Evolutionary conservation across 768 basidiomycete genomes (phyloP), one percentile per base, ranked within the genome.

Genomic region (Hygrophoropsis aurantiaca): DNA sequence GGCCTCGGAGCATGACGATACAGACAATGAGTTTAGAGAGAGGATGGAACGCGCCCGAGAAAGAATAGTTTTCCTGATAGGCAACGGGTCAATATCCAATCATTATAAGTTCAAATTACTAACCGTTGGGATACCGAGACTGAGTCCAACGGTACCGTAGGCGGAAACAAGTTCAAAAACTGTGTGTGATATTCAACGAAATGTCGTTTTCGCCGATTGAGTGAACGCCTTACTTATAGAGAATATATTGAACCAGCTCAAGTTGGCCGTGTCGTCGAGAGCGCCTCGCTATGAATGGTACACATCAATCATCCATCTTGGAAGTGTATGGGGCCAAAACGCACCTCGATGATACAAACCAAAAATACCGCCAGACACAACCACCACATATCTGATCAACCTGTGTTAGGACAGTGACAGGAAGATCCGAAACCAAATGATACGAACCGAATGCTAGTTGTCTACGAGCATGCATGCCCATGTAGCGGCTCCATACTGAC

Each of bases 351-450:
- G 54, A 97, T 95, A 62, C 94, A 97, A 33, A 97, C 74, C 2
- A 97, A 65, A 68, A 94, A 93, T 11, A 97, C 66, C 0, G 90
- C 92, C 11, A 91, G 64, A 0, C 74, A 87, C 18, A 98, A 66
- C 93, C 93, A 97, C 95, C 94, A 97, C 80, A 97, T 92, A 66
- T 97, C 94, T 93, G 52, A 11, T n/a, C 39, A 36, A 11, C 25
- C n/a, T 13, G 40, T 34, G 49, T 48, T 8, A 52, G 40, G 13
- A 40, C 42, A 11, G 26, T 7, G 25, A 25, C 26, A n/a, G 43
- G 15, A 2, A 16, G 4, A n/a, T 1, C 11, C 18, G 6, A n/a
- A 43, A 42, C 42, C 25, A 42, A 21, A 39, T 20, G 42, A 11
- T 21, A 58, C 78, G 46, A 53, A 89, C 90, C 92, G 53, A 97